These are phyloP conservation scores for Phytophthora agathidicida DNA, from an alignment of 352 stramenopile genomes.

Conservation along the genomic window DNA sequence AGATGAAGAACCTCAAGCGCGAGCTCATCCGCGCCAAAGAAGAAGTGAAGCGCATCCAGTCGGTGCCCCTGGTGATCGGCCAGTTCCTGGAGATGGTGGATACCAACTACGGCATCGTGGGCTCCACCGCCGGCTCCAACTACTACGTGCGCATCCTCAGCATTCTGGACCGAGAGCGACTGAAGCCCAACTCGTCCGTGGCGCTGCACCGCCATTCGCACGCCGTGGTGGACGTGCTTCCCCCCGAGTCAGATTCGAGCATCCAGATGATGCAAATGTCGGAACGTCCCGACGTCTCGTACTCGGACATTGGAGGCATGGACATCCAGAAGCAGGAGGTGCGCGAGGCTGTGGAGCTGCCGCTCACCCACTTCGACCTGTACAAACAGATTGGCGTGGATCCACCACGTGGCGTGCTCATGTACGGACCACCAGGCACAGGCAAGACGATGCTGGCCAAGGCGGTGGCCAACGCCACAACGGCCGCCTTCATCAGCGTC, in stretches of 20 bases:
- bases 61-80: conserved; percentile 99
- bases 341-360: conserved; percentile 99
- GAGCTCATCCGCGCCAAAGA: conserved; percentile 99
- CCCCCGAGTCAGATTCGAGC: conserved; percentile 98
- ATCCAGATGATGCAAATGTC: conserved; percentile 99
- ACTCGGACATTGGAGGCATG: conserved; percentile 98
- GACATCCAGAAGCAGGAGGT: conserved; percentile 99
- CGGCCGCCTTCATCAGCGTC: conserved; percentile 98
- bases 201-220: conserved; percentile 98
- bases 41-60: conserved; percentile 99
- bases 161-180: conserved; percentile 98
- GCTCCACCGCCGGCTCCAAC: conserved; percentile 97
- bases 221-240: conserved; percentile 98
- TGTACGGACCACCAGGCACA: conserved; percentile 96
- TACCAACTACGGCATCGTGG: conserved; percentile 99
- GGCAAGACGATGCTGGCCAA: conserved; percentile 99
- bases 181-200: conserved; percentile 99
- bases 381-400: conserved; percentile 99
- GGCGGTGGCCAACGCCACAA: conserved; percentile 99
- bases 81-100: conserved; percentile 99
- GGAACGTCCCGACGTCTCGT: conserved; percentile 97
- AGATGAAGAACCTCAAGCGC: conserved; percentile 99
- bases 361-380: conserved; percentile 99
- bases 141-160: conserved; percentile 99
- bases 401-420: conserved; percentile 97